These are phyloP conservation scores for Quillaja saponaria DNA, from an alignment of 306 rosid genomes.

Conservation along the genomic window DNA sequence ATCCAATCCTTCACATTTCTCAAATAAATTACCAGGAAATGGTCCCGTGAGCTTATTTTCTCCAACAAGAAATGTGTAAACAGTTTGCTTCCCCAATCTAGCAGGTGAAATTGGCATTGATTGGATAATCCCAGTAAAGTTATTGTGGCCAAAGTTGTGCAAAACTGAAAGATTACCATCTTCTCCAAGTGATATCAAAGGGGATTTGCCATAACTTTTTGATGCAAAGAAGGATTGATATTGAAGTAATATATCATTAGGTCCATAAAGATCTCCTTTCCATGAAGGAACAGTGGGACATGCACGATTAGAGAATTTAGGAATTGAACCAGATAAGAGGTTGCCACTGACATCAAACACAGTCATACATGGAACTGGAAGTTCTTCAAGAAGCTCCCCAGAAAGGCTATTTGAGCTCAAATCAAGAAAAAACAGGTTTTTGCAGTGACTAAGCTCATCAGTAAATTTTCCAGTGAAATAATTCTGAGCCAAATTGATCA, in stretches of 20 bases:
- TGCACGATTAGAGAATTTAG: slow-evolving; percentile 34
- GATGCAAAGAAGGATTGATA: slow-evolving; percentile 55
- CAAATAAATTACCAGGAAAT: slow-evolving; percentile 62
- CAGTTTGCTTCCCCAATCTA: slow-evolving; percentile 44
- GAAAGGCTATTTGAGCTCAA: slow-evolving; percentile 63
- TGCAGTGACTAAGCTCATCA: slow-evolving; percentile 50
- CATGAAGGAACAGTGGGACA: slow-evolving; percentile 42
- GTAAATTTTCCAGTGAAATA: slow-evolving; percentile 64
- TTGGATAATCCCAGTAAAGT: slow-evolving; percentile 49
- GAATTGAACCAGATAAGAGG: slow-evolving; percentile 61
- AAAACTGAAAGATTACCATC: slow-evolving; percentile 38
- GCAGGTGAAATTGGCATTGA: slow-evolving; percentile 62
- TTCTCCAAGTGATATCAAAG: slow-evolving; percentile 31
- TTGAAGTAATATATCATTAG: slow-evolving; percentile 23
- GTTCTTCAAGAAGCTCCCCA: slow-evolving; percentile 55
- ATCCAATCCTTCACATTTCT: slow-evolving; percentile 57
- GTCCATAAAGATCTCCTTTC: slow-evolving; percentile 33
- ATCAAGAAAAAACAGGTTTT: slow-evolving; percentile 68
- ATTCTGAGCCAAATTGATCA: slow-evolving; percentile 79
- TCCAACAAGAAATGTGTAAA: slow-evolving; percentile 60
- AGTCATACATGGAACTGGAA: slow-evolving; percentile 72
- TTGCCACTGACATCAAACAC: slow-evolving; percentile 80
- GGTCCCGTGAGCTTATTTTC: slow-evolving; percentile 63
- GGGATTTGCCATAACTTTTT: slow-evolving; percentile 36
- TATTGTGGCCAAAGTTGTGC: slow-evolving; percentile 76